Conservation (phyloP, 495 filamentous ascomycete species). For the Aspergillus heteromorphus region DNA sequence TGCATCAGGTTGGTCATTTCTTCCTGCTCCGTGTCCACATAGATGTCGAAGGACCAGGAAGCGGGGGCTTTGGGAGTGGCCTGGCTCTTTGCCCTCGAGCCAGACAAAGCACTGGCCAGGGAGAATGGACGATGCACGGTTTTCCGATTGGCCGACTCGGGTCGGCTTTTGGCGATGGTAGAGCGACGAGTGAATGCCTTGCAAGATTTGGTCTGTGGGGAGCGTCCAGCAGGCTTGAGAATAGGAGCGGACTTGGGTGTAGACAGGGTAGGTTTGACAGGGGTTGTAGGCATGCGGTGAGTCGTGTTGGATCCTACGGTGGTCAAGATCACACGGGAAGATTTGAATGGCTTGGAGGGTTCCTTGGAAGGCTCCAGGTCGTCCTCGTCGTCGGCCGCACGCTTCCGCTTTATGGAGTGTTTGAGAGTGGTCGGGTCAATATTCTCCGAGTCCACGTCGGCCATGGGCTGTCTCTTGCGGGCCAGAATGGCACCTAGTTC, state of each 20-base stretch:
- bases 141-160: slow-evolving; percentile 46
- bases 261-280: slow-evolving; percentile 32
- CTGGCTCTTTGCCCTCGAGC: slow-evolving; percentile 33
- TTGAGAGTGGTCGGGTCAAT: slow-evolving; percentile 64
- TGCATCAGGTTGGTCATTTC: slow-evolving; percentile 86
- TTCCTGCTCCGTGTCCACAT: slow-evolving; percentile 87
- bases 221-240: slow-evolving; percentile 38
- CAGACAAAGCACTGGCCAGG: slow-evolving; percentile 66
- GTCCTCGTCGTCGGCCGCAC: slow-evolving; percentile 48
- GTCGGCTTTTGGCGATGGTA: slow-evolving; percentile 39
- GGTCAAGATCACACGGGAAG: slow-evolving; percentile 32
- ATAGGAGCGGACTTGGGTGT: slow-evolving; percentile 31
- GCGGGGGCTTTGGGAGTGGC: slow-evolving; percentile 44
- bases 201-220: slow-evolving; percentile 30
- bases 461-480: slow-evolving; percentile 36
- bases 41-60: slow-evolving; percentile 88
- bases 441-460: slow-evolving; percentile 69
- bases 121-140: slow-evolving; percentile 58
- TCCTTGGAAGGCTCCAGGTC: slow-evolving; percentile 38
- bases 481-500: slow-evolving; percentile 22
- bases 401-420: slow-evolving; percentile 61
- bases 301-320: slow-evolving; percentile 29
- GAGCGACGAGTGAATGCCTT: slow-evolving; percentile 34
- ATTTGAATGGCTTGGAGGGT: slow-evolving; percentile 36
- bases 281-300: slow-evolving; percentile 29